A percentile compares a stretch with the other conserved stretches of the same genome.
These are phyloP conservation scores for Claviceps pusilla DNA, from an alignment of 2,329 filamentous ascomycete species.

Conservation along the genomic window DNA sequence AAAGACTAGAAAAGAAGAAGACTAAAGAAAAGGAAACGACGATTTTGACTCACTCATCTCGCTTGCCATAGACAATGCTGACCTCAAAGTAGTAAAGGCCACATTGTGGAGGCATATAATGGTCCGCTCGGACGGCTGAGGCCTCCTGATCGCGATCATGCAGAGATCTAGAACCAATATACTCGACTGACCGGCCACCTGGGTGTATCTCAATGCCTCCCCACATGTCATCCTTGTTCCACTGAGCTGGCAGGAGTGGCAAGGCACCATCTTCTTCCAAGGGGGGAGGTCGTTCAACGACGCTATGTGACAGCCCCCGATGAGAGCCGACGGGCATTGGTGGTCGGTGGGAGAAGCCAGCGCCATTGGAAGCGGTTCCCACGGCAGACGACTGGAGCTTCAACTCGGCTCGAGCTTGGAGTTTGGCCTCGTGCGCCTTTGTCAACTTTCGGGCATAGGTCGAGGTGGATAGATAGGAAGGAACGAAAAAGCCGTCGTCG, in stretches of 20 bases:
- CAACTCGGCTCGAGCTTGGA: slow-evolving; percentile 35
- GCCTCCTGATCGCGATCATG: slow-evolving; percentile 55
- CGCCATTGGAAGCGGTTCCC: slow-evolving; percentile 38
- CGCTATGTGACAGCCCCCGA: slow-evolving; percentile 66
- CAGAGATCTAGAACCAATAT: slow-evolving; percentile 30
- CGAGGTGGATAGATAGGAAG: slow-evolving; percentile 68
- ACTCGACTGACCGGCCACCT: slow-evolving; percentile 59
- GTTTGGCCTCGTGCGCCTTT: slow-evolving; percentile 49
- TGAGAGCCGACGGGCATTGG: slow-evolving; percentile 36
- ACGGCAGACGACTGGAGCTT: slow-evolving; percentile 3
- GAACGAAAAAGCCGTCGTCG: slow-evolving; percentile 52
- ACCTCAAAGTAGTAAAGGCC: slow-evolving; percentile 92
- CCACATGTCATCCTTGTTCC: slow-evolving; percentile 68
- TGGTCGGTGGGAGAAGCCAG: slow-evolving; percentile 28
- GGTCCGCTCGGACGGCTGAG: slow-evolving; percentile 65
- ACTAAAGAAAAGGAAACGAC: background rate
- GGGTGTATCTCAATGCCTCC: slow-evolving; percentile 56
- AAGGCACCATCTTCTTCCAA: slow-evolving; percentile 43
- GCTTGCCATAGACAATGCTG: slow-evolving; percentile 32
- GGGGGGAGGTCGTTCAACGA: slow-evolving; percentile 59
- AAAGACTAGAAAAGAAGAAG: too few relatives aligned
- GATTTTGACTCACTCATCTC: slow-evolving; percentile 37
- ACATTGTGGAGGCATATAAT: slow-evolving; percentile 75
- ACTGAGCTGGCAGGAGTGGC: slow-evolving; percentile 61
- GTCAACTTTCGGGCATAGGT: slow-evolving; percentile 64